These are phyloP conservation scores for Xylaria cubensis DNA, from an alignment of 495 filamentous ascomycete genomes.

Conservation along the genomic window DNA sequence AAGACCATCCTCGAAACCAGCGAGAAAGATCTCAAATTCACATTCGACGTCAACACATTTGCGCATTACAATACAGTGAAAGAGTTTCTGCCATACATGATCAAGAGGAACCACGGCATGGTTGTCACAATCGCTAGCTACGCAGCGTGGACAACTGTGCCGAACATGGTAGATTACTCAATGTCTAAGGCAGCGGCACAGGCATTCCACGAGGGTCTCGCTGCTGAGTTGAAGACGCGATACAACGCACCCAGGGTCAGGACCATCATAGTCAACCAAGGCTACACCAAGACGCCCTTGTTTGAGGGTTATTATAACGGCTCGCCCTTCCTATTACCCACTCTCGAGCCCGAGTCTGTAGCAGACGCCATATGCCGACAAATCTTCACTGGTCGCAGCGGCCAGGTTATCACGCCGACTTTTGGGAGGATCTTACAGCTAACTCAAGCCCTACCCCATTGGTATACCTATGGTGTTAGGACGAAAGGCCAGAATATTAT, in stretches of 20 bases:
- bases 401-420: conserved; percentile 62
- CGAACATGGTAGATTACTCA: conserved; percentile 71
- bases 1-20: conserved; percentile 64
- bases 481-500: conserved; percentile 48
- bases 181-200: conserved; percentile 71
- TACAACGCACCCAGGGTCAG: conserved; percentile 71
- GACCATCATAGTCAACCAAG: conserved; percentile 70
- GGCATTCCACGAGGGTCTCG: conserved; percentile 73
- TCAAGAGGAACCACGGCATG: conserved; percentile 71
- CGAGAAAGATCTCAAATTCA: conserved; percentile 63
- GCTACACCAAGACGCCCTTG: conserved; percentile 66
- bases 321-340: conserved; percentile 58
- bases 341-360: conserved; percentile 67
- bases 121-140: conserved; percentile 74
- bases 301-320: conserved; percentile 66
- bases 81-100: conserved; percentile 73
- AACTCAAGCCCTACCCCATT: conserved; percentile 51
- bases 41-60: conserved; percentile 76
- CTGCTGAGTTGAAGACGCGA: conserved; percentile 63
- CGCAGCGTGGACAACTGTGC: conserved; percentile 64
- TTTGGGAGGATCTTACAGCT: conserved; percentile 44
- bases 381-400: conserved; percentile 63
- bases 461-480: conserved; percentile 50
- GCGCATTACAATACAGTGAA: conserved; percentile 69
- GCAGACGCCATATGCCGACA: conserved; percentile 67